Conservation (phyloP, 75 land plant species). For the Selaginella moellendorffii region DNA sequence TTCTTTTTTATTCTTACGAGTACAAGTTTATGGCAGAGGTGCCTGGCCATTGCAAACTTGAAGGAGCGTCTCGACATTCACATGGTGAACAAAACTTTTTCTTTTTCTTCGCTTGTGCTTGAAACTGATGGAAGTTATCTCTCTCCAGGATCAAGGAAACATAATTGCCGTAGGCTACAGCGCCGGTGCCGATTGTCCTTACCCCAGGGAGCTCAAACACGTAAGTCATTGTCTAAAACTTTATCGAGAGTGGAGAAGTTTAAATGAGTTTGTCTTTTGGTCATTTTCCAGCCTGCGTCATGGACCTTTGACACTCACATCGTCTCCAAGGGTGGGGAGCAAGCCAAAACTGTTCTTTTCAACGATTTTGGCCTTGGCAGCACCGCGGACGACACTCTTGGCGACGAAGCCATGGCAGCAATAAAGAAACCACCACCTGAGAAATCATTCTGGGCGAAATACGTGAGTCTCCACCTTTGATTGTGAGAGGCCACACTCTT, state of each 20-base stretch:
- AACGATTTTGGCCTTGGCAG: slow-evolving; percentile 25
- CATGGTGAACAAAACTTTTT: slow-evolving; percentile 15
- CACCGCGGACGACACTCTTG: slow-evolving; percentile 24
- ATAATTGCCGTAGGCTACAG: slow-evolving; percentile 63
- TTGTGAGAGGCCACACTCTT: background rate
- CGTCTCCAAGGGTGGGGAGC: slow-evolving; percentile 52
- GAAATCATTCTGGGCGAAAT: slow-evolving; percentile 96
- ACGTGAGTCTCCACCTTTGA: slow-evolving; percentile 37
- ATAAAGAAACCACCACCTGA: slow-evolving; percentile 50
- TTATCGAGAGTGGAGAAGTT: no score
- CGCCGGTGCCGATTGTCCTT: slow-evolving; percentile 43
- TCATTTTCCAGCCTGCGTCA: slow-evolving; percentile 48
- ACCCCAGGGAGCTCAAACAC: slow-evolving; percentile 44
- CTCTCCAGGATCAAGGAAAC: slow-evolving; percentile 70
- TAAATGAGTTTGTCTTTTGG: no score
- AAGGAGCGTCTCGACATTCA: slow-evolving; percentile 26
- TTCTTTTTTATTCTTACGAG: background rate
- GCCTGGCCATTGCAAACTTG: slow-evolving; percentile 23
- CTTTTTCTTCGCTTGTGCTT: no score
- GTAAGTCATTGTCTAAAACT: slow-evolving; percentile 35
- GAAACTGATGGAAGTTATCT: background rate
- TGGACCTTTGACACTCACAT: slow-evolving; percentile 75
- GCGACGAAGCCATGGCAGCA: slow-evolving; percentile 33
- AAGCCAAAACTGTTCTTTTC: slow-evolving; percentile 51
- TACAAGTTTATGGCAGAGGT: slow-evolving; percentile 15